Evolutionary conservation across 148 eudicot genomes (phyloP), one percentile per base, ranked within the genome.

Genomic region (Rhododendron molle): DNA sequence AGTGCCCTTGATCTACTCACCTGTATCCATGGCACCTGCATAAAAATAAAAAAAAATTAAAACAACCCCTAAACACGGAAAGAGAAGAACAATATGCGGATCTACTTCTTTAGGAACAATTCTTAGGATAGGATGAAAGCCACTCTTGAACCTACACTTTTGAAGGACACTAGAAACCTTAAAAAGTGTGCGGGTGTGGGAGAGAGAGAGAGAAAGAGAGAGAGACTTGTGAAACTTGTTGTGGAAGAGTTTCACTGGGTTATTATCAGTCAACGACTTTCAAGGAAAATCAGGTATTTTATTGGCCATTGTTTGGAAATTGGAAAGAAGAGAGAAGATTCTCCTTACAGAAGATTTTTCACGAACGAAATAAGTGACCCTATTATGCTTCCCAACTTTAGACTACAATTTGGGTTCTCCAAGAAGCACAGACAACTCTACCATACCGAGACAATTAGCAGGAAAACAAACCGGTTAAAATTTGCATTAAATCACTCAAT

Each of bases 21-120:
- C 91, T 97, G 99, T 87, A 97, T 95, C 96, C 96, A 95, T 23
- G 98, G 99, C 34, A 92, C 96, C 99, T 96, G 90, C 85, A 65
- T 43, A 32, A 87, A 28, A 50, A 78, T 56, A 7, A 54, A 54
- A 80, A 80, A 3, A 21, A 49, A 7, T 85, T 36, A 67, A 9
- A 81, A 26, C 7, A 26, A 43, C 14, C 28, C 12, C 67, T 56
- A 56, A 58, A 69, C 65, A 85, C 20, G 58, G 30, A 40, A 67
- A 49, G 40, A 83, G 34, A 43, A 60, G 36, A 36, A 40, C 43
- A 60, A 71, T 7, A 73, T 18, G 20, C 6, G 85, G 58, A 86
- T 71, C 78, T 26, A 20, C 4, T 43, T 49, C 50, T 32, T 82
- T 20, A 28, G 20, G 26, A 83, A 44, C 32, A 65, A 23, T n/a